Evolutionary conservation across 2,329 filamentous ascomycete species (phyloP).

Genomic region (Calonectria pseudoturangicola): DNA sequence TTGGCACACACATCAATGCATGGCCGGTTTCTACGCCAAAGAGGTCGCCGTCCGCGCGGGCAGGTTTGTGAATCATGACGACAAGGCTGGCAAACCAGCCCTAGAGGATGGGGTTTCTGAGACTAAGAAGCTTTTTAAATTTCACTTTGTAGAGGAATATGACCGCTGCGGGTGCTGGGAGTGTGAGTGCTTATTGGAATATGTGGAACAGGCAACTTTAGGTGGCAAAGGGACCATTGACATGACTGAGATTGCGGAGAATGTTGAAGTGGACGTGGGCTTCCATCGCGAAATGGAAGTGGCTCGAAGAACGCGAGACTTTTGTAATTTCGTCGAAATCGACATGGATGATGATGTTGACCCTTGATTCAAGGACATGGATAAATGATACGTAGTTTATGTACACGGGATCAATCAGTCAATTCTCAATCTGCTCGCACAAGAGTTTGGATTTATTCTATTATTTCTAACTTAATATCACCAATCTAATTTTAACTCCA

Average conservation of each 20-base stretch:
- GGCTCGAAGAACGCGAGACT: background rate
- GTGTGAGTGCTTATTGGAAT: background rate
- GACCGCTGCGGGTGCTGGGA: background rate
- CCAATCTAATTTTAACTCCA: too few species aligned
- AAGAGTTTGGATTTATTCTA: too few species aligned
- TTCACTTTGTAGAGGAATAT: background rate
- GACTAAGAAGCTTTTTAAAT: background rate
- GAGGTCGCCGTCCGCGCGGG: background rate
- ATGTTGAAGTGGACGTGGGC: background rate
- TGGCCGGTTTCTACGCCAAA: background rate
- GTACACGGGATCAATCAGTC: too few species aligned
- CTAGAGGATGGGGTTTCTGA: background rate
- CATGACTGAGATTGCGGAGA: background rate
- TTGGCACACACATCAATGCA: conserved; percentile 3
- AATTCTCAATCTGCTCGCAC: too few species aligned
- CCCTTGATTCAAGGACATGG: too few species aligned
- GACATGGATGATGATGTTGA: too few species aligned
- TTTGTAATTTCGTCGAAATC: too few species aligned
- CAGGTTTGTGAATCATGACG: background rate
- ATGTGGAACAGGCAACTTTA: background rate
- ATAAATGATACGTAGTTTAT: too few species aligned
- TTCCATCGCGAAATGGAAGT: background rate
- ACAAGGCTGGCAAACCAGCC: background rate
- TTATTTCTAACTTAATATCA: too few species aligned
- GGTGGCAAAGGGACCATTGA: background rate